A percentile compares a stretch with the other conserved stretches of the same genome.
phyloP scores from a whole-genome alignment of 768 basidiomycete genomes.

The Pulveroboletus sp. region DNA sequence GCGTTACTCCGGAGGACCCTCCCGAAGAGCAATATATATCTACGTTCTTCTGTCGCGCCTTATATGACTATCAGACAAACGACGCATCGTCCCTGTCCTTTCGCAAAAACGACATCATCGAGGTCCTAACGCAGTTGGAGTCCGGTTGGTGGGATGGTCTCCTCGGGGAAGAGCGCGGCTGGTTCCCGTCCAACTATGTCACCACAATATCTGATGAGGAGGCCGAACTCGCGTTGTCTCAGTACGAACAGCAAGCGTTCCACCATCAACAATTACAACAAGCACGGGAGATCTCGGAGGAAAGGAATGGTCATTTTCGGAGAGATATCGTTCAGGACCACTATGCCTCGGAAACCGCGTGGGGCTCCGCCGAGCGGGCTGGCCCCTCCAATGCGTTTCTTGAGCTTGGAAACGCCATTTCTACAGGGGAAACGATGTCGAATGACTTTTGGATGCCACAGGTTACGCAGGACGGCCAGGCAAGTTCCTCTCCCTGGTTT shows the following conservation, averaged over 20 bases:
- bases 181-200: conserved; percentile 98
- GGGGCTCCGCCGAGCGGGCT: conserved; percentile 31
- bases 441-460: conserved; percentile 92
- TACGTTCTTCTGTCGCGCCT: conserved; percentile 85
- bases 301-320: conserved; percentile 4
- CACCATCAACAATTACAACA: conserved; percentile 16
- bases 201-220: conserved; percentile 74
- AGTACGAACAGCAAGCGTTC: conserved; percentile 12
- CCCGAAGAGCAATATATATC: conserved; percentile 59
- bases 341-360: conserved; percentile 43
- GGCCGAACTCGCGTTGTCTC: conserved; percentile 62
- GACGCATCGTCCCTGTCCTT: conserved; percentile 91
- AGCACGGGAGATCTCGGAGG: conserved; percentile 9
- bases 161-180: conserved; percentile 84
- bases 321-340: conserved; percentile 23
- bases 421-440: conserved; percentile 36
- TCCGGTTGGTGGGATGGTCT: conserved; percentile 99
- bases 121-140: conserved; percentile 86
- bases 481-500: conserved; percentile 33
- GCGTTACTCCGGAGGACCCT: conserved; percentile 26
- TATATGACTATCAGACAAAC: conserved; percentile 88
- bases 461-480: conserved; percentile 80
- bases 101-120: conserved; percentile 82
- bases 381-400: conserved; percentile 39
- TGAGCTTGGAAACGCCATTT: conserved; percentile 28